Conservation (phyloP, 441 rosid genomes). For the Metrosideros polymorpha region DNA sequence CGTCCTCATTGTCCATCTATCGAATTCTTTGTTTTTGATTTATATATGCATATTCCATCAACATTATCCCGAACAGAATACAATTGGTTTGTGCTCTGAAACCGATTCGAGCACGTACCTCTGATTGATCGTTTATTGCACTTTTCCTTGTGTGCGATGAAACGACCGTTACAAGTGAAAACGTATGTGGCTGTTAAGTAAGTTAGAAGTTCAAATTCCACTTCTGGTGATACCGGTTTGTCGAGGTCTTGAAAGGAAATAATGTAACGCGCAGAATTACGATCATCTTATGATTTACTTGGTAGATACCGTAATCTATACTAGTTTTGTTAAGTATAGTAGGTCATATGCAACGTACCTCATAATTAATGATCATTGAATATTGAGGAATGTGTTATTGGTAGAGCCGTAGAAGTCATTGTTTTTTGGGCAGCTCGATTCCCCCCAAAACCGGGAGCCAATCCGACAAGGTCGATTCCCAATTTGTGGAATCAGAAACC, state of each 20-base stretch:
- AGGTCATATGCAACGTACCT: neutral
- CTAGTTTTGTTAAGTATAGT: neutral
- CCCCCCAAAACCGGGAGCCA: neutral
- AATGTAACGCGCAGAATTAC: accelerated
- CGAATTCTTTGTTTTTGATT: neutral
- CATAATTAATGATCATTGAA: neutral
- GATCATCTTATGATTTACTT: accelerated
- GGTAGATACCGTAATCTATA: neutral
- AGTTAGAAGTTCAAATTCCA: neutral
- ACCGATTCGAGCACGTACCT: neutral
- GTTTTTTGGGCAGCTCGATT: no score
- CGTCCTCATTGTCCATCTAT: neutral
- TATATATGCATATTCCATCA: no score
- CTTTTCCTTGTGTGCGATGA: neutral
- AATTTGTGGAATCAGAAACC: neutral
- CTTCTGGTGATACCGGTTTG: neutral
- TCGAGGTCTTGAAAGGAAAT: neutral
- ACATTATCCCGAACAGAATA: neutral
- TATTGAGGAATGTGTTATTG: neutral
- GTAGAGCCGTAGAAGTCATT: no score
- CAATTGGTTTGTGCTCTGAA: accelerated
- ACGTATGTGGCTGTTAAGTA: neutral
- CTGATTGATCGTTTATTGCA: accelerated
- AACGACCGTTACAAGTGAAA: neutral
- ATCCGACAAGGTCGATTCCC: neutral